These are phyloP conservation scores for Chrysosporium queenslandicum DNA, from an alignment of 2,329 filamentous ascomycete species.

Conservation along the genomic window DNA sequence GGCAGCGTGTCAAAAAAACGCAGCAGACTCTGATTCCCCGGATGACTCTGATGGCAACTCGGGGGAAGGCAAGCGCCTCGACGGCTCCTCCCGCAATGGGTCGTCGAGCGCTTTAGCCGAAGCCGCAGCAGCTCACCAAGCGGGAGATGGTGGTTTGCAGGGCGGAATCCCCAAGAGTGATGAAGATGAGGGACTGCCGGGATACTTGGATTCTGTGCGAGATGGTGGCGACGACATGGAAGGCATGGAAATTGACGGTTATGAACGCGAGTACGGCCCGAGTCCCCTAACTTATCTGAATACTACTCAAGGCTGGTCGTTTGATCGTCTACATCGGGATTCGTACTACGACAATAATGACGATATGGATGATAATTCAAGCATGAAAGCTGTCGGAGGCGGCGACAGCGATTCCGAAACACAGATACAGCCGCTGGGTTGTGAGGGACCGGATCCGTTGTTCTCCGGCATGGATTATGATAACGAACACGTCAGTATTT, in stretches of 20 bases:
- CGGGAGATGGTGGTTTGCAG: conserved; percentile 51
- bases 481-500: conserved; percentile 3
- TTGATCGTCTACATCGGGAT: conserved; percentile 25
- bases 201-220: conserved; percentile 23
- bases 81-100: conserved; percentile 77
- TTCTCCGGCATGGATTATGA: conserved; percentile 8
- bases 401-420: conserved; percentile 24
- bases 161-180: conserved; percentile 28
- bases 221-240: conserved; percentile 27
- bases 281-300: not conserved
- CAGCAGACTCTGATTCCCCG: conserved; percentile 40
- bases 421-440: conserved; percentile 16
- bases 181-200: conserved; percentile 24
- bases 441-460: conserved; percentile 7
- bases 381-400: conserved; percentile 33
- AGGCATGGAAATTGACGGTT: conserved; percentile 24
- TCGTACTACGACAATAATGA: conserved; percentile 26
- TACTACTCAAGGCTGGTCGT: conserved; percentile 32
- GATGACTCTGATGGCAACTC: conserved; percentile 38
- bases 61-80: conserved; percentile 84
- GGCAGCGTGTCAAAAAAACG: conserved; percentile 47
- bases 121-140: conserved; percentile 65
- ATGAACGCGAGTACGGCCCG: conserved; percentile 20
- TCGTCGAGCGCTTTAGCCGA: conserved; percentile 77
- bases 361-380: conserved; percentile 31